Base-by-base conservation (phyloP, 495 filamentous ascomycete genomes). In the Neurospora sp. region DNA sequence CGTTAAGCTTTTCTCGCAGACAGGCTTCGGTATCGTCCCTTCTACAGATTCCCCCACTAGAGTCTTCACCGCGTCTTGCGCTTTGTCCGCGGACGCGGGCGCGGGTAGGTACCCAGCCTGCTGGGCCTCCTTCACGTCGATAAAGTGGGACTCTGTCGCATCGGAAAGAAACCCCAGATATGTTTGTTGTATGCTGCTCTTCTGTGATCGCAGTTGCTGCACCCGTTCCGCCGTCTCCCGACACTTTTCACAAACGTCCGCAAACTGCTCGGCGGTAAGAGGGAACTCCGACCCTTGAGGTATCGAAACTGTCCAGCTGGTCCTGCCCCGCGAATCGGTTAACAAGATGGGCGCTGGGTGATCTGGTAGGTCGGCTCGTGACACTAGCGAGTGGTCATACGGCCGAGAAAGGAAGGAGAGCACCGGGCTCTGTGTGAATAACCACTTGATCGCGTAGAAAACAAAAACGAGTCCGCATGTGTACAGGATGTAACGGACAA, bases 301-400 rank as follows among this genome's bases (percentile, higher is more conserved):
- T 38, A 94, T 92, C 2, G 85, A 88, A 1, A 93, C 85, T 0
- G 92, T 93, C 92, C 92, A 93, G 76, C 85, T 90, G 7, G 87
- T 77, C 42, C 82, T 84, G 16, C 88, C 89, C 49, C 82, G 82
- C 39, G 83, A 81, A 77, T 92, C 89, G 8, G 85, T 85, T 18
- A 92, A 81, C 2, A 89, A 79, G 39, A 92, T 84, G 0, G 90
- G 87, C 4, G 87, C 86, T n/a, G 90, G 88, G 27, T 87, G 84
- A 6, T 86, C 82, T 4, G 88, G 89, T 37, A 88, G 76, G 41
- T 79, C 79, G 31, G 84, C 82, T 71, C 85, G 86, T 23, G 83
- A 85, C 31, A 87, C 84, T 79, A 88, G 85, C 74, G 90, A 86
- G 75, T 80, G 76, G 42, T 83, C 80, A 9, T 72, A 80, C 5